These are phyloP conservation scores for Aspergillus asperescens DNA, from an alignment of 495 filamentous ascomycete genomes.

Conservation along the genomic window DNA sequence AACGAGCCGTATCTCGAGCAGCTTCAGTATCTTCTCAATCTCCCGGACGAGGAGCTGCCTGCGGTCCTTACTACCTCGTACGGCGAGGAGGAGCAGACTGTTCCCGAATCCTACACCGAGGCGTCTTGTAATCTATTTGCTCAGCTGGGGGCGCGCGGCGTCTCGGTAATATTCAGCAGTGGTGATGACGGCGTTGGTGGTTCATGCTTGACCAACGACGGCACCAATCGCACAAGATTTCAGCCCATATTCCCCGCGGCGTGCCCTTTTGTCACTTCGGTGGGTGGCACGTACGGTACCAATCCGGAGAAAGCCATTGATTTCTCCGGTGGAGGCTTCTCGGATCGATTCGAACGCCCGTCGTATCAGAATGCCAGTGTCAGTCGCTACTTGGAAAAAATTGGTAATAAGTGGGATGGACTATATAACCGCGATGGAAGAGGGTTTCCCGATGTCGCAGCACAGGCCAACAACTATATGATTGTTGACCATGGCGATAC, in stretches of 20 bases:
- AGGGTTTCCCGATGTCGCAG: slow-evolving; percentile 67
- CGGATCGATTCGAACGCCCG: slow-evolving; percentile 59
- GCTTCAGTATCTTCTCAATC: slow-evolving; percentile 59
- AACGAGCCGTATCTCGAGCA: slow-evolving; percentile 86
- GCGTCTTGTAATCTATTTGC: slow-evolving; percentile 68
- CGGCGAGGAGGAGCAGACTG: slow-evolving; percentile 38
- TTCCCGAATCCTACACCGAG: slow-evolving; percentile 56
- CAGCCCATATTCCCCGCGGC: slow-evolving; percentile 65
- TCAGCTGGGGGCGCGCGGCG: slow-evolving; percentile 66
- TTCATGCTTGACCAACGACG: slow-evolving; percentile 62
- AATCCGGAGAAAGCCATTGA: slow-evolving; percentile 49
- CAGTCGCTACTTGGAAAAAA: slow-evolving; percentile 43
- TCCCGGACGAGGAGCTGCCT: slow-evolving; percentile 60
- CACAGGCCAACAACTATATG: slow-evolving; percentile 42
- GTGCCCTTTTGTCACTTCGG: slow-evolving; percentile 77
- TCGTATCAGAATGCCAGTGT: slow-evolving; percentile 60
- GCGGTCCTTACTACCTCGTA: slow-evolving; percentile 73
- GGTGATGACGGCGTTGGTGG: slow-evolving; percentile 63
- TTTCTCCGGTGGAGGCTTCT: slow-evolving; percentile 68
- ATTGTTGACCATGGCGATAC: slow-evolving; percentile 36
- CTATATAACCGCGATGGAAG: slow-evolving; percentile 58
- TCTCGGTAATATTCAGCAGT: slow-evolving; percentile 64
- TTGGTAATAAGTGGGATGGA: slow-evolving; percentile 37
- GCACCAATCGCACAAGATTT: slow-evolving; percentile 55
- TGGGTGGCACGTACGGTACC: slow-evolving; percentile 62